These are phyloP conservation scores for Penicillium sp. DNA, from an alignment of 2,329 filamentous ascomycete species.

Conservation along the genomic window DNA sequence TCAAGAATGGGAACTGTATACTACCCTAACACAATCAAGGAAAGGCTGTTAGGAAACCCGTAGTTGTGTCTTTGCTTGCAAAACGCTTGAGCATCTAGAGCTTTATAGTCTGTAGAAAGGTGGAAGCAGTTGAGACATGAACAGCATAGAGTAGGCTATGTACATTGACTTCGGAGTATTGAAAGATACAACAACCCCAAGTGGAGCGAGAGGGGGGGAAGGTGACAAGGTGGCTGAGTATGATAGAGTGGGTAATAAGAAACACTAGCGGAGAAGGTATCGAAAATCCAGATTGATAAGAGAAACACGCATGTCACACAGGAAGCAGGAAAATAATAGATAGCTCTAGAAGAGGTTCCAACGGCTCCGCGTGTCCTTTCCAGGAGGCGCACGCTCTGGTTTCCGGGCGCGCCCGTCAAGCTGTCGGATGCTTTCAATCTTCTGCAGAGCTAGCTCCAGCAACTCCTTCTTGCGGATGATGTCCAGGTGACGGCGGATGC, in stretches of 20 bases:
- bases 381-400: constrained; percentile 36
- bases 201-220: constrained; percentile 1
- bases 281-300: constrained; percentile 8
- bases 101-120: background rate
- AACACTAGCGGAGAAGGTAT: constrained; percentile 13
- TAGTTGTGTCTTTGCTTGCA: background rate
- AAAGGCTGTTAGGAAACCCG: too few species aligned
- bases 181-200: constrained; percentile 6
- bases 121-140: background rate
- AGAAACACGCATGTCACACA: constrained; percentile 3
- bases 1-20: too few species aligned
- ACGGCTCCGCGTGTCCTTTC: constrained; percentile 39
- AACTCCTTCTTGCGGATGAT: constrained; percentile 90
- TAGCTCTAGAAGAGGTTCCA: constrained; percentile 45
- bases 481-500: constrained; percentile 83
- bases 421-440: constrained; percentile 88
- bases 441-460: constrained; percentile 86
- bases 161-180: constrained; percentile 13
- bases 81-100: background rate
- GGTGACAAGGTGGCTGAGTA: background rate
- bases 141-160: constrained; percentile 7
- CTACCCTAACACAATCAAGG: too few species aligned
- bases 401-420: constrained; percentile 69
- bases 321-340: background rate
- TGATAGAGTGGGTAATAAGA: constrained; percentile 2